These are phyloP conservation scores for Helotiales sp. DNA, from an alignment of 2,329 filamentous ascomycete genomes.

Conservation along the genomic window DNA sequence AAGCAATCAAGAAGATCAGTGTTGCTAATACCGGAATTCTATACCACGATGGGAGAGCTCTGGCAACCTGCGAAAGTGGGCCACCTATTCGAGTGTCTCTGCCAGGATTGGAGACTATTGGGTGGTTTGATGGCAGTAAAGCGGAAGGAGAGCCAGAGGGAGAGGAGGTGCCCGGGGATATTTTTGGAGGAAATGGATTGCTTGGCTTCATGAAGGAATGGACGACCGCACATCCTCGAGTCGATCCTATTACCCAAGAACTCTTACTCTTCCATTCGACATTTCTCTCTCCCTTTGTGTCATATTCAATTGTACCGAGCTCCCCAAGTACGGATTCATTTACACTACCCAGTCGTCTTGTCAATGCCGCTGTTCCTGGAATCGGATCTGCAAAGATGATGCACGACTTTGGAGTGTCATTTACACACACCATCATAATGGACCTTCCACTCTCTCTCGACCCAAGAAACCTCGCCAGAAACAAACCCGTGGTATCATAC, in stretches of 20 bases:
- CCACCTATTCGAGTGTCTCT: slow-evolving; percentile 69
- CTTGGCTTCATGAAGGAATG: slow-evolving; percentile 70
- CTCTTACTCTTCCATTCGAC: slow-evolving; percentile 71
- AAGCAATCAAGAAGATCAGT: slow-evolving; percentile 68
- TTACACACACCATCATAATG: slow-evolving; percentile 66
- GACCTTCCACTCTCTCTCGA: slow-evolving; percentile 71
- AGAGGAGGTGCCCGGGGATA: slow-evolving; percentile 50
- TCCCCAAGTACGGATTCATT: slow-evolving; percentile 40
- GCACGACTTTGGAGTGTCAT: slow-evolving; percentile 76
- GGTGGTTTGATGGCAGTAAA: slow-evolving; percentile 68
- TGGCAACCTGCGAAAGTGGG: slow-evolving; percentile 74
- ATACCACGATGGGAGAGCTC: slow-evolving; percentile 70
- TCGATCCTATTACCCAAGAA: slow-evolving; percentile 68
- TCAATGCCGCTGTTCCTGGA: slow-evolving; percentile 64
- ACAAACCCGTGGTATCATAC: slow-evolving; percentile 63
- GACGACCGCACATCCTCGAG: slow-evolving; percentile 72
- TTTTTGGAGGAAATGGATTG: slow-evolving; percentile 60
- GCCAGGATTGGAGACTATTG: slow-evolving; percentile 68
- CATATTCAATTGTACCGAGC: slow-evolving; percentile 64
- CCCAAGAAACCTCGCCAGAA: slow-evolving; percentile 62
- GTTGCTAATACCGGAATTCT: slow-evolving; percentile 71
- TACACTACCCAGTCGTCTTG: slow-evolving; percentile 34
- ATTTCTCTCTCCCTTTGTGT: slow-evolving; percentile 68
- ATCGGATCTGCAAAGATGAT: slow-evolving; percentile 72
- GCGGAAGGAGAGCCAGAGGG: slow-evolving; percentile 56